phyloP scores from a whole-genome alignment of 2,329 filamentous ascomycete species.

The Xylaria sp. region DNA sequence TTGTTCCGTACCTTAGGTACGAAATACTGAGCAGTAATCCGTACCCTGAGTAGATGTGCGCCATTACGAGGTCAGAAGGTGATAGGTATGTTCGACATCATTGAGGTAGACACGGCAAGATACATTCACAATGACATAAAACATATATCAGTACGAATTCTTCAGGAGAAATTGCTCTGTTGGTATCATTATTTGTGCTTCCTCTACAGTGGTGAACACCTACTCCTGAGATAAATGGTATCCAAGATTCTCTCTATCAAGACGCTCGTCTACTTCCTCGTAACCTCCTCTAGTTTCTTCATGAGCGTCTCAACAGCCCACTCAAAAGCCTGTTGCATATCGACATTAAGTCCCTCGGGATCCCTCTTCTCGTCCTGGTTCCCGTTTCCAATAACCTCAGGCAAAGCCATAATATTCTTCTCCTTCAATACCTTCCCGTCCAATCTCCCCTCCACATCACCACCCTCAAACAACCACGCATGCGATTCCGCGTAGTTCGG shows the following conservation, averaged over 20 bases:
- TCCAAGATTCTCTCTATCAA: not conserved
- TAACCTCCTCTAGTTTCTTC: conserved; percentile 35
- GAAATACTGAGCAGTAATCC: no score
- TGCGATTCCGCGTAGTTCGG: conserved; percentile 85
- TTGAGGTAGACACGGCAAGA: not conserved
- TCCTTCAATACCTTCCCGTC: conserved; percentile 41
- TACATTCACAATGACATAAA: no score
- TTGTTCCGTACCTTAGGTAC: no score
- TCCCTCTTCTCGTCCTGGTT: not conserved
- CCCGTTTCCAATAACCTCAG: conserved; percentile 23
- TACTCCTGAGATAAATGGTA: not conserved
- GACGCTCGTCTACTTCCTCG: not conserved
- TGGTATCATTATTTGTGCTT: not conserved
- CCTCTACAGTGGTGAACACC: not conserved
- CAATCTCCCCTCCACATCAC: conserved; percentile 57
- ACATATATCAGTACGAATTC: no score
- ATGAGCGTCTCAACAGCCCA: conserved; percentile 66
- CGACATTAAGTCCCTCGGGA: conserved; percentile 36
- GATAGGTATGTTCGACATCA: not conserved
- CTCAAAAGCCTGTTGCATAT: conserved; percentile 57
- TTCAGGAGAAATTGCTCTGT: no score
- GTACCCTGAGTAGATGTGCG: no score
- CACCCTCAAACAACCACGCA: conserved; percentile 68
- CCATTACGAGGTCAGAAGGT: not conserved
- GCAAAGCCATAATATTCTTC: conserved; percentile 46